These are phyloP conservation scores for Boletus rufocinnamomeus DNA, from an alignment of 768 basidiomycete species.

Conservation along the genomic window DNA sequence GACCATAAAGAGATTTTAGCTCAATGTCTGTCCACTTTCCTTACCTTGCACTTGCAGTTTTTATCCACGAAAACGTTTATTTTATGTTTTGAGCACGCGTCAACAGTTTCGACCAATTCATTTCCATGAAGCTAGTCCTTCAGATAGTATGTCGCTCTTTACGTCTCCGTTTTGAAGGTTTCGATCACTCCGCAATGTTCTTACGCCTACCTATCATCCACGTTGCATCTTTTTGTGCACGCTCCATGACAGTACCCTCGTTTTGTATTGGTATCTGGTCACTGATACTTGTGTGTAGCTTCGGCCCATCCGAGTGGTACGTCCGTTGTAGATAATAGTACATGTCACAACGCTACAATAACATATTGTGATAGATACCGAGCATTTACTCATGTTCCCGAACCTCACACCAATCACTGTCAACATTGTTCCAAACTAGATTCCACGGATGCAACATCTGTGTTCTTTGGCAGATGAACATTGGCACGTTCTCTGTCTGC, in stretches of 20 bases:
- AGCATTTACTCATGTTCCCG: neutral
- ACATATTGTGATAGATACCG: slow-evolving; percentile 3
- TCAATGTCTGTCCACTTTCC: neutral
- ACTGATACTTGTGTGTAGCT: slow-evolving; percentile 2
- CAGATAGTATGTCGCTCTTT: slow-evolving; percentile 8
- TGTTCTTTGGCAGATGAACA: slow-evolving; percentile 1
- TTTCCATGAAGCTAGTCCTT: slow-evolving; percentile 2
- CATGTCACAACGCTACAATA: neutral
- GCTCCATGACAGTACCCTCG: slow-evolving; percentile 8
- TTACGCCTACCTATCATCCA: neutral
- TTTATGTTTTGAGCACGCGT: slow-evolving; percentile 6
- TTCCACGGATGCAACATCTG: neutral
- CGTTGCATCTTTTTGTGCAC: neutral
- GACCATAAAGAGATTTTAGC: slow-evolving; percentile 29
- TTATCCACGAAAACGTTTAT: slow-evolving; percentile 6
- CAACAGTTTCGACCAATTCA: neutral
- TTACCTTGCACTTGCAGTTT: slow-evolving; percentile 5
- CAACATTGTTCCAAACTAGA: slow-evolving; percentile 1
- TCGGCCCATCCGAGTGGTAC: neutral
- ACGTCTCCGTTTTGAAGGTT: slow-evolving; percentile 3
- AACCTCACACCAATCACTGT: neutral
- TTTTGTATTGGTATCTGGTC: slow-evolving; percentile 18
- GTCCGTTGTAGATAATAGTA: neutral
- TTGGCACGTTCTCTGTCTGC: slow-evolving; percentile 4
- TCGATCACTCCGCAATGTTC: neutral